Percentiles rank a stretch among this genome's conserved stretches.
These are phyloP conservation scores for Globisporangium rhizosaccharum DNA, from an alignment of 352 stramenopile species.

Conservation along the genomic window DNA sequence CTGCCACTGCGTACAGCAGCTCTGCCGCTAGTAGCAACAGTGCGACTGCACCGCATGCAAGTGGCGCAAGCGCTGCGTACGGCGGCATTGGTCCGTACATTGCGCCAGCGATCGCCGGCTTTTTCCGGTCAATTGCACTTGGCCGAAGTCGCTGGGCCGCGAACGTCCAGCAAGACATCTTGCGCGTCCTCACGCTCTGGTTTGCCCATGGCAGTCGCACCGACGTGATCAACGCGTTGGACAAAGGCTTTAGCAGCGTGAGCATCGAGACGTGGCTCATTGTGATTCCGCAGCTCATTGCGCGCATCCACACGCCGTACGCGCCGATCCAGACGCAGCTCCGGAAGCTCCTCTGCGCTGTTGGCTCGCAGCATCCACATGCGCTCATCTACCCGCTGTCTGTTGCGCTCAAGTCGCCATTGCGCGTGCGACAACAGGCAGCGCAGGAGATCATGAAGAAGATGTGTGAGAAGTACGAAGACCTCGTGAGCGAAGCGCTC, in stretches of 20 bases:
- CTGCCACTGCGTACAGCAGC: constrained; percentile 9
- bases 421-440: constrained; percentile 83
- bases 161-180: constrained; percentile 97
- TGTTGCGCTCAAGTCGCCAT: constrained; percentile 94
- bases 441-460: constrained; percentile 94
- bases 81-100: constrained; percentile 49
- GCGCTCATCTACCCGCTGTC: constrained; percentile 98
- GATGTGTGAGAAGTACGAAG: constrained; percentile 90
- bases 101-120: constrained; percentile 80
- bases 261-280: constrained; percentile 97
- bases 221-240: constrained; percentile 81
- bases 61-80: not conserved
- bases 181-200: constrained; percentile 97
- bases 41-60: constrained; percentile 15
- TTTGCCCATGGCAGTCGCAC: constrained; percentile 94
- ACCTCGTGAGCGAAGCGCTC: constrained; percentile 93
- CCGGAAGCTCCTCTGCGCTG: constrained; percentile 82
- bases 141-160: constrained; percentile 94
- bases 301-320: constrained; percentile 75
- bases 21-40: not conserved
- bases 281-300: constrained; percentile 96
- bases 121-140: constrained; percentile 95
- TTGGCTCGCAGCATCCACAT: constrained; percentile 95
- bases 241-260: constrained; percentile 87
- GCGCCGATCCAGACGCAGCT: constrained; percentile 70